Evolutionary conservation across 495 filamentous ascomycete species (phyloP), one percentile per base, ranked within the genome.

Genomic region (Talaromyces ruber): DNA sequence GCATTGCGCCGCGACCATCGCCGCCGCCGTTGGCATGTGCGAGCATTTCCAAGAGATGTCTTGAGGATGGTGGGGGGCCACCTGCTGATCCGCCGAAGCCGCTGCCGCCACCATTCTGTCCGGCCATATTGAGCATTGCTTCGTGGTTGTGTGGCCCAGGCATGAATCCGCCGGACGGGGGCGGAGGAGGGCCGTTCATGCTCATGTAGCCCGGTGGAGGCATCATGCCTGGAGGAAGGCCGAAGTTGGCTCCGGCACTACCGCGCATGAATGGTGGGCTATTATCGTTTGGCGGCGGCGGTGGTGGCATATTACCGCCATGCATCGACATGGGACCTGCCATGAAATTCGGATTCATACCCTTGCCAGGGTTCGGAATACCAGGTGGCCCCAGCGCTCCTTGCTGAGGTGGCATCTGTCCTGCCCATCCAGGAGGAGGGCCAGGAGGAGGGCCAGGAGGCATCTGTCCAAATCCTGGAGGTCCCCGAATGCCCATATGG

Each of bases 381-480:
- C 78, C 80, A 14, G 79, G 79, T 14, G 78, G 77, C 3, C 70
- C 76, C 66, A 81, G 66, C 37, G 63, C 69, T 75, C 50, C 66
- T 54, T 76, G 79, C 56, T 66, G 67, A 34, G 69, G 69, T 12
- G 61, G 64, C 54, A 70, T 75, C 51, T 56, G 74, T 57, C 72
- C 74, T 1, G 67, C 67, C 74, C 78, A 79, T 55, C 74, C 74
- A 1, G 72, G 77, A 55, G 71, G 75, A 58, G 76, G 76, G 1
- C 71, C 76, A 55, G 73, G 74, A 53, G 76, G 76, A 58, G 76
- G 76, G 1, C 71, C 76, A 55, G 73, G 74, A 53, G 76, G 76
- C 66, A 81, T 47, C 59, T 79, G 74, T 24, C 81, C 79, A 45
- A 82, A 73, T 16, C 79, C 79, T 50, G 80, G 81, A 32, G 81